Base-by-base conservation (phyloP, 192 early-diverging fungal species). In the Cetraspora pellucida region DNA sequence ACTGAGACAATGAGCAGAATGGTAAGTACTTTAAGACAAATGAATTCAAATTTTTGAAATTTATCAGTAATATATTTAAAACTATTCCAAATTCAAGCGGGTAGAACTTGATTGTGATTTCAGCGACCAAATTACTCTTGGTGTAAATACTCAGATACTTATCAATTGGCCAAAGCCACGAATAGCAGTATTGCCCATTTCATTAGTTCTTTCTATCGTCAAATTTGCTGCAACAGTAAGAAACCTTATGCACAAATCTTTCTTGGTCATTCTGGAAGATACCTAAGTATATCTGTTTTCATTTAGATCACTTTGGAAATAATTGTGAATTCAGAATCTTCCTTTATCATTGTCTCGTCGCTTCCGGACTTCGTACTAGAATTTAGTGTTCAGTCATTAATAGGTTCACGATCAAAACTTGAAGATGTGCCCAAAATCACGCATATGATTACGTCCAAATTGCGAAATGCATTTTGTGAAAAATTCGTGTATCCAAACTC, bases 321-420 rank as follows among this genome's bases (percentile, higher is more conserved):
- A 59, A 80, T 80, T 37, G 80, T 75, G 10, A 64, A 82, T 78
- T 25, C 81, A 76, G 80, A 84, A 79, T 75, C 81, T 77, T 79
- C 81, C 31, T 87, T 85, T 67, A 86, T 89, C 57, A 82, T 85
- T 10, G 83, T 88, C 50, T 89, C 88, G 3, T 82, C 83, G 0
- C 68, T 88, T 16, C 81, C 91, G 2, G 92, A 93, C 70, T 95
- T 93, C 58, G 82, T 88, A 55, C 86, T 98, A 1, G 94, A 98
- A 44, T 94, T 98, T 70, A 90, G 93, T 50, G 92, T 97, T 1
- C 89, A 92, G 57, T 96, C 96, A 0, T 82, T 98, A 46, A 87
- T 99, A 47, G 98, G 98, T 0, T 95, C 96, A 80, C 89, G 94
- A 77, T 96, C 98, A 30, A 99, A 99, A 81, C 92, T 99, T 19